Evolutionary conservation across 2,329 filamentous ascomycete species (phyloP).

Genomic region (Colletotrichum sp.): DNA sequence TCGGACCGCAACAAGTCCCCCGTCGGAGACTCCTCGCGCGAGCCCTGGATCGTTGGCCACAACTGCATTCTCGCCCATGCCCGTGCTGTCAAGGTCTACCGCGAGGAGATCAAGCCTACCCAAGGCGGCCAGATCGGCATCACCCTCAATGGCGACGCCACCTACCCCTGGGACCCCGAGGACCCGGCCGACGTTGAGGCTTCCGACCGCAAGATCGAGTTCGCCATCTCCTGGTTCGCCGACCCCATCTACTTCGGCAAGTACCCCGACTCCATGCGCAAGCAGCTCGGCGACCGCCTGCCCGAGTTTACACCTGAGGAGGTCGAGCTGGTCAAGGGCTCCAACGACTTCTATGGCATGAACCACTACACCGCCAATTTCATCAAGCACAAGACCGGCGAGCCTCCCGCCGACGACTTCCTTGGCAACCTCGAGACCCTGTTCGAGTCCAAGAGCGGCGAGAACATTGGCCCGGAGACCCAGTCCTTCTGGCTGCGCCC

Average conservation of each 20-base stretch:
- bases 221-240: constrained; percentile 86
- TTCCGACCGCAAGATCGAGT: constrained; percentile 82
- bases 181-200: constrained; percentile 79
- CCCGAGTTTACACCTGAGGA: constrained; percentile 79
- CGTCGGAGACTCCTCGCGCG: constrained; percentile 75
- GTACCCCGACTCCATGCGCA: constrained; percentile 83
- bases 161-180: constrained; percentile 81
- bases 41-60: constrained; percentile 85
- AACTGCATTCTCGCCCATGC: constrained; percentile 82
- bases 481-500: constrained; percentile 84
- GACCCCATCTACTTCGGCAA: constrained; percentile 86
- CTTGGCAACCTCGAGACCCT: constrained; percentile 77
- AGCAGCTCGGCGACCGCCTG: constrained; percentile 79
- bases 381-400: constrained; percentile 72
- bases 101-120: constrained; percentile 78
- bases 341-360: constrained; percentile 94
- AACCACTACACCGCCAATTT: constrained; percentile 94
- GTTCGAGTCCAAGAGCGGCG: constrained; percentile 73
- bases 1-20: constrained; percentile 75
- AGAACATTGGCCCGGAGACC: constrained; percentile 80
- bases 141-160: constrained; percentile 84
- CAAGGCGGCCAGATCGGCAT: constrained; percentile 83
- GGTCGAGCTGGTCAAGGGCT: constrained; percentile 75
- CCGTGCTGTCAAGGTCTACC: constrained; percentile 80
- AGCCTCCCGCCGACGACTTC: constrained; percentile 69